Evolutionary conservation across 352 stramenopile species (phyloP).

Genomic region (Pythium sukuiense): DNA sequence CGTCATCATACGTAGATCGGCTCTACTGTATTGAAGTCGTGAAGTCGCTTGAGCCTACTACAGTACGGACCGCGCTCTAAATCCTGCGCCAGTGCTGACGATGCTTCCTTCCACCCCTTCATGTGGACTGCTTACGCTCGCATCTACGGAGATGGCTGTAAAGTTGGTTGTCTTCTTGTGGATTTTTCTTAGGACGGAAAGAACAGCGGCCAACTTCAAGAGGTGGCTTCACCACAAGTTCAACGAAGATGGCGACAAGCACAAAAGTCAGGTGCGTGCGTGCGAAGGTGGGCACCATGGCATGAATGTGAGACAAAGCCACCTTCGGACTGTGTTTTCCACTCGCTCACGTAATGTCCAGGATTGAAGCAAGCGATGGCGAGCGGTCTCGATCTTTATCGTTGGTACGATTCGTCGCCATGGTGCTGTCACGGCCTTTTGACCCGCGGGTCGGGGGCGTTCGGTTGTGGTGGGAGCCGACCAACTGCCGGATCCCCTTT

Average conservation of each 20-base stretch:
- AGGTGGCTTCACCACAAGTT: constrained; percentile 4
- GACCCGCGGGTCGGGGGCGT: background rate
- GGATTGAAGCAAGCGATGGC: background rate
- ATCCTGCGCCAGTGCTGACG: background rate
- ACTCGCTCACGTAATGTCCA: background rate
- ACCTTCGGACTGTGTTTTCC: constrained; percentile 1
- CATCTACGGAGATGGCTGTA: background rate
- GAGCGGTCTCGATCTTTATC: background rate
- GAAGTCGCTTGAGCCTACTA: background rate
- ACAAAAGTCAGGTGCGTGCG: constrained; percentile 5
- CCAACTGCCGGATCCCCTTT: constrained; percentile 4
- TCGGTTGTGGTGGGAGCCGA: background rate
- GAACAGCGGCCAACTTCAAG: constrained; percentile 1
- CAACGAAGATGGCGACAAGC: constrained; percentile 1
- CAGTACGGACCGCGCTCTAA: background rate
- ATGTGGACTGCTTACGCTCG: background rate
- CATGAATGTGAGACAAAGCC: constrained; percentile 5
- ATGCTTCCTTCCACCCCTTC: background rate
- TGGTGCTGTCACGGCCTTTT: background rate
- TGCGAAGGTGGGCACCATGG: background rate
- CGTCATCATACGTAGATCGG: background rate
- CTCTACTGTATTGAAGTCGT: constrained; percentile 3
- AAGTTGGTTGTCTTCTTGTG: background rate
- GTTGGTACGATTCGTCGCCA: background rate
- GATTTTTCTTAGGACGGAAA: background rate